phyloP scores from a whole-genome alignment of 805 yeast genomes.

The Sugiyamaella americana region DNA sequence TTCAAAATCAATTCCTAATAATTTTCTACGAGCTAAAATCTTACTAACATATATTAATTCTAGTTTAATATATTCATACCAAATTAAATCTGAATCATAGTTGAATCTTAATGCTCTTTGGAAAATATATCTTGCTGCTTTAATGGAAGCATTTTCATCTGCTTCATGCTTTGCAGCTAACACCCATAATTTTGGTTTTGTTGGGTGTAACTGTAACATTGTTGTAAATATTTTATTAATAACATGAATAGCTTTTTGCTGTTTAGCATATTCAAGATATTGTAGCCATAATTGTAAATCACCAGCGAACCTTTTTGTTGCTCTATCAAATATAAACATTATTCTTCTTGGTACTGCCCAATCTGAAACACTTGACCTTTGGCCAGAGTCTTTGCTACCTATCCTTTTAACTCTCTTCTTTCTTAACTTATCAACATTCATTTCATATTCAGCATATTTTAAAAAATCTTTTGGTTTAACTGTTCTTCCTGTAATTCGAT shows the following conservation, averaged over 20 bases:
- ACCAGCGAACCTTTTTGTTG: conserved; percentile 70
- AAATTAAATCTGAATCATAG: conserved; percentile 60
- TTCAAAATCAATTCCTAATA: conserved; percentile 61
- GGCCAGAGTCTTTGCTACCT: conserved; percentile 27
- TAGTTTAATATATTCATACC: conserved; percentile 83
- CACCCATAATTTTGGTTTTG: conserved; percentile 85
- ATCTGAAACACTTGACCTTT: conserved; percentile 53
- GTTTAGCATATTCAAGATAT: conserved; percentile 52
- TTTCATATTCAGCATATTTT: conserved; percentile 74
- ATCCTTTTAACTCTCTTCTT: conserved; percentile 63
- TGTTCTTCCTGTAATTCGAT: conserved; percentile 78
- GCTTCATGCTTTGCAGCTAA: conserved; percentile 92
- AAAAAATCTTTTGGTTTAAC: conserved; percentile 70
- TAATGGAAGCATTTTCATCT: conserved; percentile 80
- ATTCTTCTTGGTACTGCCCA: conserved; percentile 83
- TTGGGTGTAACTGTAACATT: conserved; percentile 82
- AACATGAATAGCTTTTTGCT: conserved; percentile 28
- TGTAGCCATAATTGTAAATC: conserved; percentile 73
- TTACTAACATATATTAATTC: conserved; percentile 84
- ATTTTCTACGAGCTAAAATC: conserved; percentile 73
- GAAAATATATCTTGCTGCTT: conserved; percentile 79
- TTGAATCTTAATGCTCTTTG: conserved; percentile 84
- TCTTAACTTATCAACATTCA: conserved; percentile 70
- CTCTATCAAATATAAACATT: conserved; percentile 76
- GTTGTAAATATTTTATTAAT: conserved; percentile 59